Base-by-base conservation (phyloP, 2,329 filamentous ascomycete species). In the Apiospora arundinis region DNA sequence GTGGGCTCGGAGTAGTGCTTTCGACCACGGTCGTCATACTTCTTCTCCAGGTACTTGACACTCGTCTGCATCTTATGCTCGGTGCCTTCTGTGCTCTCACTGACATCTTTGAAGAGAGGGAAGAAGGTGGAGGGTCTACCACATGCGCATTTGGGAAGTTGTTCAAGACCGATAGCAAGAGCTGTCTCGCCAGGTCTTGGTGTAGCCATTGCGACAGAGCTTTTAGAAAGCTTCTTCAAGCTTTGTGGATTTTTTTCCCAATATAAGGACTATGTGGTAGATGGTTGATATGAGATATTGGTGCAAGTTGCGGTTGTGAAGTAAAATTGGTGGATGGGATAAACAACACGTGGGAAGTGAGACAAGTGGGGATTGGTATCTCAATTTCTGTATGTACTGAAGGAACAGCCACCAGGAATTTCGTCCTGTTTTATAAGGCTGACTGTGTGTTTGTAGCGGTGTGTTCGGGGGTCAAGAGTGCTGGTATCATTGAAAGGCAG, bases 31-130 rank as follows among this genome's bases (percentile, higher is more conserved):
- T 76, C 73, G 68, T 79, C 75, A 63, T 75, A 78, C 4, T 68
- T 73, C 37, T 74, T 68, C 25, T 81, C 77, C 42, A 79, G 70
- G 40, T 77, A 73, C 70, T 76, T 77, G 71, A 79, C 73, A 67
- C 78, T 73, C 65, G 77, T 80, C 69, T 77, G 78, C 77, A 81
- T 78, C 48, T 74, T 74, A 44, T 76, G 70, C 49, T 79, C 76
- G 28, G 32, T 40, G 32, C 40, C 32, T 37, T 72, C 70, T 6
- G 56, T 63, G 16, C 9, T 6, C 56, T 63, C 56, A 40, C 56
- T 40, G 32, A n/a, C 21, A 40, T 40, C 32, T 21, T 63, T 63
- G 18, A 40, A 63, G 18, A 40, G 12, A 6, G 56, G 18, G 56
- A 63, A n/a, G 32, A 40, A 7, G 16, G 28, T 21, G 3, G 16